These are phyloP conservation scores for Linaria vulgaris DNA, from an alignment of 257 asterid genomes.

Conservation along the genomic window DNA sequence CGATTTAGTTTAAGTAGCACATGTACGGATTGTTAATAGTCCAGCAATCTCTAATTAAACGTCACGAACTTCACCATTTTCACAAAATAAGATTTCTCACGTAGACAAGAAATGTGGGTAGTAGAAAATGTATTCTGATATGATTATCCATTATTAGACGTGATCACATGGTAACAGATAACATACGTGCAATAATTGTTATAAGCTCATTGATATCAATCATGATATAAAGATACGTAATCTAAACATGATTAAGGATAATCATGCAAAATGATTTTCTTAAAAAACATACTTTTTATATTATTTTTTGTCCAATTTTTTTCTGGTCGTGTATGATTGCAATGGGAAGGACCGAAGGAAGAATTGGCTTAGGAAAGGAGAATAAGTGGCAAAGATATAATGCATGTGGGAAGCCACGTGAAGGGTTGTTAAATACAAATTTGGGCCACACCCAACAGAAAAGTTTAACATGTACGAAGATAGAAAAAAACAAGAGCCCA, in stretches of 20 bases:
- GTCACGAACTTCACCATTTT: no score
- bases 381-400: constrained; percentile 19
- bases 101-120: neutral
- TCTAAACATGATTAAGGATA: constrained; percentile 21
- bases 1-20: no score
- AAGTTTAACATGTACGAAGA: no score
- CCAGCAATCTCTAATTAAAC: no score
- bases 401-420: constrained; percentile 42
- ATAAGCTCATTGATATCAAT: constrained; percentile 25
- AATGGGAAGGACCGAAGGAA: constrained; percentile 13
- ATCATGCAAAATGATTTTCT: constrained; percentile 22
- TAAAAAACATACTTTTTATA: neutral
- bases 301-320: neutral
- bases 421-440: neutral
- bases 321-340: neutral
- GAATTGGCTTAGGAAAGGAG: constrained; percentile 24
- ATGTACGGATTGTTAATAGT: no score
- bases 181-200: constrained; percentile 28
- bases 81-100: neutral
- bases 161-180: neutral
- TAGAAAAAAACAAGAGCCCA: no score
- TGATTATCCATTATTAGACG: constrained; percentile 4
- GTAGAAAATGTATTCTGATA: neutral
- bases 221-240: constrained; percentile 20
- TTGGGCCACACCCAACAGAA: neutral